A percentile compares a stretch with the other conserved stretches of the same genome.
Evolutionary conservation across 2,329 filamentous ascomycete genomes (phyloP).

Genomic region (Aspergillus proliferans): DNA sequence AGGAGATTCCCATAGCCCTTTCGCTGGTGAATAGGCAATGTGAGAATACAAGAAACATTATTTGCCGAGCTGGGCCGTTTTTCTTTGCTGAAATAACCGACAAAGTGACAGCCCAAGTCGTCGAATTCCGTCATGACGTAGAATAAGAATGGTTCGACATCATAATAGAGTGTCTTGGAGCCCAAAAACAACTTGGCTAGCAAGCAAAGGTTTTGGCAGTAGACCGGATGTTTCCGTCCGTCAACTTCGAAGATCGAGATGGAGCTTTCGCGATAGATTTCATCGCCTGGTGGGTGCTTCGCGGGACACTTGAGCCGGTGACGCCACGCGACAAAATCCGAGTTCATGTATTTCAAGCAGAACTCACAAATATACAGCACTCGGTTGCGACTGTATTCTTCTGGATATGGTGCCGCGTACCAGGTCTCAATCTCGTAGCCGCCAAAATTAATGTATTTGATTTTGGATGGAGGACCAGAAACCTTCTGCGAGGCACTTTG

Average conservation of each 20-base stretch:
- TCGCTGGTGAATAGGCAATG: constrained; percentile 90
- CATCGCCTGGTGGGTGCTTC: constrained; percentile 94
- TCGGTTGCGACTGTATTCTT: constrained; percentile 94
- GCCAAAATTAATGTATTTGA: constrained; percentile 97
- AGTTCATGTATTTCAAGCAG: constrained; percentile 99
- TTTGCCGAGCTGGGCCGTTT: constrained; percentile 91
- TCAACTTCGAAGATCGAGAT: constrained; percentile 98
- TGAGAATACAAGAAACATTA: constrained; percentile 95
- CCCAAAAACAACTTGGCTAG: constrained; percentile 95
- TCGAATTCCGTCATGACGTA: constrained; percentile 93
- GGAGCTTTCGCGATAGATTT: constrained; percentile 92
- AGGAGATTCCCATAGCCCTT: constrained; percentile 95
- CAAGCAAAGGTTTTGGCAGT: constrained; percentile 92
- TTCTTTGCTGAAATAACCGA: constrained; percentile 99
- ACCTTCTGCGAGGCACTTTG: constrained; percentile 65
- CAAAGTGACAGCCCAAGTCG: constrained; percentile 84
- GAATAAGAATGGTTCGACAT: constrained; percentile 98
- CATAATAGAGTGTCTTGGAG: constrained; percentile 97
- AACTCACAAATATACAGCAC: constrained; percentile 99
- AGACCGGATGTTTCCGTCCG: constrained; percentile 85
- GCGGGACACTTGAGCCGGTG: constrained; percentile 96
- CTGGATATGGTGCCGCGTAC: constrained; percentile 96
- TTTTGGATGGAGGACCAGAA: constrained; percentile 85
- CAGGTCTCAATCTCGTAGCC: constrained; percentile 98
- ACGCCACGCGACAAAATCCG: constrained; percentile 94